Base-by-base conservation (phyloP, 371 early-diverging fungal species). In the Conidiobolus incongruus region DNA sequence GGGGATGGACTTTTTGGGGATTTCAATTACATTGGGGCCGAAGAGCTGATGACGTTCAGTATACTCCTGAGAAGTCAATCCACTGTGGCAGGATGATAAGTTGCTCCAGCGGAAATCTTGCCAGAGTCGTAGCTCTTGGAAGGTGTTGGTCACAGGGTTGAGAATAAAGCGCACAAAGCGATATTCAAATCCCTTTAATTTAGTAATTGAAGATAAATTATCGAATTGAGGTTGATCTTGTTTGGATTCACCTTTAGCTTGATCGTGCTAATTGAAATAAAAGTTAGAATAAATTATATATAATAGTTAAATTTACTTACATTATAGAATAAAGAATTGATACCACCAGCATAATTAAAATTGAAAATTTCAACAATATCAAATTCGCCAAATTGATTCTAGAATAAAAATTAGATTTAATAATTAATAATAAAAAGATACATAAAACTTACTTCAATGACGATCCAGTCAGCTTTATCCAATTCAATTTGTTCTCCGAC, bases 11-110 rank as follows among this genome's bases (percentile, higher is more conserved):
- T 87, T 84, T 51, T 80, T 80, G 46, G 70, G 59, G 10, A 93
- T 78, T 24, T 80, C 71, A 31, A 91, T 77, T 44, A 65, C 53
- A 57, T 96, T 96, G 2, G 59, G 49, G 1, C 91, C 94, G 63
- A 96, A 92, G 1, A 93, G 69, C 35, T 63, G 52, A 26, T 56
- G 48, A 2, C 86, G 71, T 46, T 79, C 66, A 28, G 54, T 58
- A 45, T 65, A 60, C 13, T 63, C 56, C 41, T 65, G 68, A 6
- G 60, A 48, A 0, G 65, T 50, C 26, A 79, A 55, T 2, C 81
- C 80, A 2, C 56, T 42, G 37, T 72, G 65, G 10, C 65, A 52
- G 21, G 59, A 52, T 8, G 56, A 56, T 0, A 56, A 51, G 7
- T 54, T 60, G 2, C 52, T 62, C 85, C 85, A 85, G 13, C 62